These are phyloP conservation scores for Rhodosporidiobolus sp. DNA, from an alignment of 768 basidiomycete species.

Conservation along the genomic window DNA sequence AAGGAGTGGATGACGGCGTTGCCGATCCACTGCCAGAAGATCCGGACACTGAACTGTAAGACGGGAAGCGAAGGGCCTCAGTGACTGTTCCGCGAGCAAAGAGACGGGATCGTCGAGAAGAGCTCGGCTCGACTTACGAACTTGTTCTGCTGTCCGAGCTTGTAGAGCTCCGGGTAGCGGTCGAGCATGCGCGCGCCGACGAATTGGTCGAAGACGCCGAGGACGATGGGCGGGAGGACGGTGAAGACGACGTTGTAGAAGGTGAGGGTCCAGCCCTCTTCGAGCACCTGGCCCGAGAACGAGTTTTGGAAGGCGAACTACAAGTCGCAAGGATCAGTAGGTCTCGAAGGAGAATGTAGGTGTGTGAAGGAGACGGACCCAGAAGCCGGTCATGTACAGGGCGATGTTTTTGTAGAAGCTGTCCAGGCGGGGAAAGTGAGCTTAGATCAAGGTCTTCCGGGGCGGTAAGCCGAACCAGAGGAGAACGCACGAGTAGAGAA, in stretches of 20 bases:
- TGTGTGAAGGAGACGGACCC: constrained; percentile 64
- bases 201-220: constrained; percentile 97
- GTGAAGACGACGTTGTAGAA: constrained; percentile 86
- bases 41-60: constrained; percentile 66
- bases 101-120: no score
- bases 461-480: no score
- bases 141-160: constrained; percentile 85
- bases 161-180: constrained; percentile 93
- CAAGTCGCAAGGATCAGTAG: background rate
- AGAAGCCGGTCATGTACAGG: constrained; percentile 97
- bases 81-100: background rate
- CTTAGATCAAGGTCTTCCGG: background rate
- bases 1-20: constrained; percentile 88
- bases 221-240: constrained; percentile 90
- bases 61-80: background rate
- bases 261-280: constrained; percentile 97
- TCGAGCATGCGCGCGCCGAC: constrained; percentile 95
- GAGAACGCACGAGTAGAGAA: constrained; percentile 69
- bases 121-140: constrained; percentile 65
- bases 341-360: background rate
- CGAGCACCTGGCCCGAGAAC: constrained; percentile 96
- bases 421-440: background rate
- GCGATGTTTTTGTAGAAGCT: constrained; percentile 92
- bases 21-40: constrained; percentile 87
- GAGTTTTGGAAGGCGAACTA: constrained; percentile 99